Percentiles rank a stretch among this genome's conserved stretches.
Conservation (phyloP, 2,329 filamentous ascomycete species). For the Fusarium neocosmosporiellum region DNA sequence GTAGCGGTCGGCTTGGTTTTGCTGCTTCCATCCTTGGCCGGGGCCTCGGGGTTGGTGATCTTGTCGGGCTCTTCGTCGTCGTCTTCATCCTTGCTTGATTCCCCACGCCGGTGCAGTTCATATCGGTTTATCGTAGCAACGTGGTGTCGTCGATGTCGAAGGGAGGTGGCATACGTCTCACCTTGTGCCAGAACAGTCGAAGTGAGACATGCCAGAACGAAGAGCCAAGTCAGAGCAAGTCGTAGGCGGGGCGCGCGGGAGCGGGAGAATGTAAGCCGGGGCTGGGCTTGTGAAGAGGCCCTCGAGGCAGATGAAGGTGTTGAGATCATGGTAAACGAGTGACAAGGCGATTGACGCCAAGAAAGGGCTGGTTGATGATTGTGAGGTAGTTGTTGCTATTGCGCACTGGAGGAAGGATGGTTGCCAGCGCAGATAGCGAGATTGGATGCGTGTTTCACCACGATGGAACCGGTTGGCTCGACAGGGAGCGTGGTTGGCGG, state of each 20-base stretch:
- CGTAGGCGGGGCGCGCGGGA: slow-evolving; percentile 25
- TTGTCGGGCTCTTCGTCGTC: slow-evolving; percentile 16
- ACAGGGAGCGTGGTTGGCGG: slow-evolving; percentile 22
- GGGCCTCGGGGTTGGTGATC: slow-evolving; percentile 25
- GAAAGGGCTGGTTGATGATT: not conserved
- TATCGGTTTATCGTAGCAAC: slow-evolving; percentile 13
- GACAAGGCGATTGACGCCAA: slow-evolving; percentile 30
- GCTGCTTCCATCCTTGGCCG: slow-evolving; percentile 24
- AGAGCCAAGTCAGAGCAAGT: slow-evolving; percentile 22
- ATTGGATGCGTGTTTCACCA: slow-evolving; percentile 43
- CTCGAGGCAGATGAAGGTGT: slow-evolving; percentile 14
- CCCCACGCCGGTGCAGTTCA: slow-evolving; percentile 25
- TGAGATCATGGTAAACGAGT: slow-evolving; percentile 34
- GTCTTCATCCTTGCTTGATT: slow-evolving; percentile 27
- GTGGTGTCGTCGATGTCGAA: slow-evolving; percentile 25
- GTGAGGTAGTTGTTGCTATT: not conserved
- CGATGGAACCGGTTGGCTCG: slow-evolving; percentile 30
- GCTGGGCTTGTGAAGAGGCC: not conserved
- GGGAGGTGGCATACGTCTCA: slow-evolving; percentile 29
- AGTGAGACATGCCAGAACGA: slow-evolving; percentile 40
- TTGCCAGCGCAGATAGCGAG: slow-evolving; percentile 25
- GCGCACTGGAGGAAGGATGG: slow-evolving; percentile 14
- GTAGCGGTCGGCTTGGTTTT: slow-evolving; percentile 29
- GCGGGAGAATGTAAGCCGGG: slow-evolving; percentile 2
- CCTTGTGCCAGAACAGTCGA: slow-evolving; percentile 30